Evolutionary conservation across 140 eudicot species (phyloP), one percentile per base, ranked within the genome.

Genomic region (Senecio squalidus): DNA sequence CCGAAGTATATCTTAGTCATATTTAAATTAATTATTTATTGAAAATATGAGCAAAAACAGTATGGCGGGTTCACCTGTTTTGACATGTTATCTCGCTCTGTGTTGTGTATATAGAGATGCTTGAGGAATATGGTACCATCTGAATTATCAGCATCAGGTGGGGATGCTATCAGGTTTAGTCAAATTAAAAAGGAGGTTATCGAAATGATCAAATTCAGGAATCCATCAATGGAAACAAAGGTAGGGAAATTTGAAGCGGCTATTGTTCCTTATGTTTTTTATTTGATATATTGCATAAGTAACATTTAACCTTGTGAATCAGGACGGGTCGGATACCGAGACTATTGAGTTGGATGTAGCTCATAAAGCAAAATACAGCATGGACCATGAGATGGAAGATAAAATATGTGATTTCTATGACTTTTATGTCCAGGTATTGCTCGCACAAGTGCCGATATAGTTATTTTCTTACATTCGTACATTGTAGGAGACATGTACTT

Each of bases 351-450:
- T 27, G 36, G 30, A 38, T 40, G 53, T 45, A 39, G 14, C 67
- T 17, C 6, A 7, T 46, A 55, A 31, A 68, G 44, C 53, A 55
- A 68, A 29, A 18, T 74, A 47, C 64, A 38, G 25, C 33, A 55
- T 75, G 67, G 72, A 70, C 39, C 21, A 30, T 58, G 60, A 39
- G 40, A 36, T 75, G 68, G 80, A 75, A 67, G 76, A 75, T 49
- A 75, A 63, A 70, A 62, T 75, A 63, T 69, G 67, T 49, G 80
- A 75, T 50, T 49, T 69, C 38, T 69, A 69, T 69, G 69, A 75
- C 58, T 11, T 70, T 26, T 62, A 63, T 63, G 63, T 50, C 44
- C 80, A 63, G 76, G 76, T 75, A 58, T 34, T 46, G 41, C 14
- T 63, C 8, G 33, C 47, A 39, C 6, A 10, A 23, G 18, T 60